Conservation (phyloP, 2,329 filamentous ascomycete species). For the Aspergillus ochraceus region DNA sequence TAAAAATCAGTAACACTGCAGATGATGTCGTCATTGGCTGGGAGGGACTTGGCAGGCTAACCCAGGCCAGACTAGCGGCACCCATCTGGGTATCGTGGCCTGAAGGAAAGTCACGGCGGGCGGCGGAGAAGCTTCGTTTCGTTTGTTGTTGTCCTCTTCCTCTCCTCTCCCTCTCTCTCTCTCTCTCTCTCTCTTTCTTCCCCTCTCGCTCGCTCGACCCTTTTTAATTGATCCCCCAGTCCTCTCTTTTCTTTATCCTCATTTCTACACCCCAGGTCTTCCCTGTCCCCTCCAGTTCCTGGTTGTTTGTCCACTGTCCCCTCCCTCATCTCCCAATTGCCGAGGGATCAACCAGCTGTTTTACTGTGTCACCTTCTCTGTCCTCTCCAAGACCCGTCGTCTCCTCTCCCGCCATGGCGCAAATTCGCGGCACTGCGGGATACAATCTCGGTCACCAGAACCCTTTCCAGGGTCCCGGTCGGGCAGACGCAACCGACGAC, state of each 20-base stretch:
- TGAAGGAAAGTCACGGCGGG: conserved; percentile 27
- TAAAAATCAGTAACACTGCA: not conserved
- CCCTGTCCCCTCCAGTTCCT: conserved; percentile 6
- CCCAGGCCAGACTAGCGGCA: conserved; percentile 28
- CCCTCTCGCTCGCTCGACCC: not conserved
- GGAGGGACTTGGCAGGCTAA: conserved; percentile 28
- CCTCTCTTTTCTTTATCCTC: not conserved
- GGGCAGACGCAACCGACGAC: conserved; percentile 63
- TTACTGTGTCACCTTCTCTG: not conserved
- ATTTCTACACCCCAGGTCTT: not conserved
- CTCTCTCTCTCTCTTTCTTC: conserved; percentile 9
- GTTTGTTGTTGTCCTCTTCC: conserved; percentile 12
- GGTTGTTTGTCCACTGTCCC: not conserved
- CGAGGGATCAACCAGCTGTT: not conserved
- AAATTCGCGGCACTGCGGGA: conserved; percentile 68
- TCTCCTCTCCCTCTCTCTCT: conserved; percentile 12
- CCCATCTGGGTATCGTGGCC: conserved; percentile 44
- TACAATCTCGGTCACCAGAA: conserved; percentile 79
- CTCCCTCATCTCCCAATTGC: conserved; percentile 13
- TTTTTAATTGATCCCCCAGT: conserved; percentile 7
- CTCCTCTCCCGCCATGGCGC: conserved; percentile 42
- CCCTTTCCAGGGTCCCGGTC: conserved; percentile 65
- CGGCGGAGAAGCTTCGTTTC: conserved; percentile 3
- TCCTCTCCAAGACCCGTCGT: not conserved
- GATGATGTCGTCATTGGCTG: conserved; percentile 9